Evolutionary conservation across 179 eudicot genomes (phyloP).

Genomic region (Dionaea muscipula): DNA sequence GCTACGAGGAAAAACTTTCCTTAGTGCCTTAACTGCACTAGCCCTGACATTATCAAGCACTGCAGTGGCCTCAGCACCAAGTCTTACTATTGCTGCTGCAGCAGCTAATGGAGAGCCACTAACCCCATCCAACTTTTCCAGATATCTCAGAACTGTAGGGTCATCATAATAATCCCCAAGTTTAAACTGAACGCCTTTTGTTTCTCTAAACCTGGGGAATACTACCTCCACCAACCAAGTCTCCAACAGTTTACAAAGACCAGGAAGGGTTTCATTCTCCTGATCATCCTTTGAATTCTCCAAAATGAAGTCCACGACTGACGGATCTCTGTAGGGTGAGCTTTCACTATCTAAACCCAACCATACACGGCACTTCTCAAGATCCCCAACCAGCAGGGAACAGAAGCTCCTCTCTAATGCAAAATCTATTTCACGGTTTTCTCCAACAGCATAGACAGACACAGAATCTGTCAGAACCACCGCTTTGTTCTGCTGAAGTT

Average conservation of each 20-base stretch:
- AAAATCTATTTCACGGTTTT: slow-evolving; percentile 63
- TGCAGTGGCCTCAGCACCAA: slow-evolving; percentile 89
- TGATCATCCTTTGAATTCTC: slow-evolving; percentile 65
- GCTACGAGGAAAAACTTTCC: slow-evolving; percentile 70
- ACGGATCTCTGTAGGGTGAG: slow-evolving; percentile 70
- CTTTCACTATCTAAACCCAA: slow-evolving; percentile 67
- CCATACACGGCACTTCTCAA: slow-evolving; percentile 84
- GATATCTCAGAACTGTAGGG: slow-evolving; percentile 70
- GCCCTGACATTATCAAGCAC: slow-evolving; percentile 74
- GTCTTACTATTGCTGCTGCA: slow-evolving; percentile 87
- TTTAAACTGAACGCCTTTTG: slow-evolving; percentile 45
- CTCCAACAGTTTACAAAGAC: slow-evolving; percentile 86
- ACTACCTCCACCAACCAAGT: slow-evolving; percentile 97
- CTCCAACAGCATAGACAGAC: slow-evolving; percentile 25
- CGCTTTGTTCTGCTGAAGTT: slow-evolving; percentile 78
- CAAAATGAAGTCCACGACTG: slow-evolving; percentile 57
- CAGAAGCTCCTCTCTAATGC: slow-evolving; percentile 92
- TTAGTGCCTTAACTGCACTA: slow-evolving; percentile 69
- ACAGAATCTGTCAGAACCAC: slow-evolving; percentile 34
- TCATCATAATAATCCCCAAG: slow-evolving; percentile 97
- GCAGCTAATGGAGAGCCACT: slow-evolving; percentile 84
- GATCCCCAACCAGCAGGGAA: slow-evolving; percentile 78
- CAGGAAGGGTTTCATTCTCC: slow-evolving; percentile 73
- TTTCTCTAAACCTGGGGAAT: slow-evolving; percentile 86
- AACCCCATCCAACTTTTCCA: slow-evolving; percentile 70